A percentile compares a stretch with the other conserved stretches of the same genome.
phyloP scores from a whole-genome alignment of 768 basidiomycete species.

The Omphalotus guepiniiformis region DNA sequence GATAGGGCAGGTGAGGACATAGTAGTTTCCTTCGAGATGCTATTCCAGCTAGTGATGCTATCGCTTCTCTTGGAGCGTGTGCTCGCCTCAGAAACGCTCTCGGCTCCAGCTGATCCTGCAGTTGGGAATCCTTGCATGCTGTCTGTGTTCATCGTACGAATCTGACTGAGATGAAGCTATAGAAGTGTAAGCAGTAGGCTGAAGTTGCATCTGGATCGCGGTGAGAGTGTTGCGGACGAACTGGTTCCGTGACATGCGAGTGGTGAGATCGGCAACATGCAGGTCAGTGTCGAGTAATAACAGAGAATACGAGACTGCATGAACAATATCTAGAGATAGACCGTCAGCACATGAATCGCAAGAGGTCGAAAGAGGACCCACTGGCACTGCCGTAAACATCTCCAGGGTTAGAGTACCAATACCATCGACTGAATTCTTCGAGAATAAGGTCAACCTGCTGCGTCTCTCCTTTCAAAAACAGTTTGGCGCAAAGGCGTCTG shows the following conservation, averaged over 20 bases:
- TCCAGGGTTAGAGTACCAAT: constrained; percentile 86
- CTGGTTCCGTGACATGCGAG: constrained; percentile 87
- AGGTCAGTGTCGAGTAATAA: constrained; percentile 95
- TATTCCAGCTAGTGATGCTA: constrained; percentile 83
- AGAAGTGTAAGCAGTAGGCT: constrained; percentile 36
- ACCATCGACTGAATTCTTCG: constrained; percentile 85
- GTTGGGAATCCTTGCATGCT: constrained; percentile 55
- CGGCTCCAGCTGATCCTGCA: constrained; percentile 34
- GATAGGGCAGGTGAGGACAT: constrained; percentile 34
- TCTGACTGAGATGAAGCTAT: constrained; percentile 55
- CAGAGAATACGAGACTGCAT: constrained; percentile 90
- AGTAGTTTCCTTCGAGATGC: constrained; percentile 60
- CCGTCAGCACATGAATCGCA: constrained; percentile 4
- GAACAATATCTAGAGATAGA: constrained; percentile 70
- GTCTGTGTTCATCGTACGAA: constrained; percentile 59
- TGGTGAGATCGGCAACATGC: constrained; percentile 86
- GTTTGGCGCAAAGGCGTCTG: constrained; percentile 87
- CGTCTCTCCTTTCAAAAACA: constrained; percentile 93
- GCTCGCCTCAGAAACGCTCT: constrained; percentile 23
- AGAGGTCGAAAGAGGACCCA: constrained; percentile 33
- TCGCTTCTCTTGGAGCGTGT: constrained; percentile 71
- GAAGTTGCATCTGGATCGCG: constrained; percentile 77
- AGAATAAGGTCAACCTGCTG: constrained; percentile 98
- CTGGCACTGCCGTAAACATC: constrained; percentile 82
- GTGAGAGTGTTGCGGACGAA: constrained; percentile 91